Evolutionary conservation across 495 filamentous ascomycete species (phyloP), one percentile per base, ranked within the genome.

Genomic region (Aspergillus sclerotiicarbonarius): DNA sequence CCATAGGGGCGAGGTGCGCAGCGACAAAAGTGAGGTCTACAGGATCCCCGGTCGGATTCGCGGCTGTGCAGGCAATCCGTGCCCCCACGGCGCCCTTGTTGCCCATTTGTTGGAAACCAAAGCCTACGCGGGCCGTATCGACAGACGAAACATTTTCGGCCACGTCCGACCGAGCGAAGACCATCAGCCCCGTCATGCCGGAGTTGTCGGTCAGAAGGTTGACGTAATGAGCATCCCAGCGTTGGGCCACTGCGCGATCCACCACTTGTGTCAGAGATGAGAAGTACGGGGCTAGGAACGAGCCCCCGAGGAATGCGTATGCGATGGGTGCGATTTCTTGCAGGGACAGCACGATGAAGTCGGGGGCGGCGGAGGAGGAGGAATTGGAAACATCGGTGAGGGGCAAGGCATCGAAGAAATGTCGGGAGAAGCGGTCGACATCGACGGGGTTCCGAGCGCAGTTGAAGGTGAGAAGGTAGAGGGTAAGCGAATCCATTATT

Each of bases 81-180:
- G 92, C 78, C 0, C 89, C 94, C 6, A 94, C 90, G 8, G 91
- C 92, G 21, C 92, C 94, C 67, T 98, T 98, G 65, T 96, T 96
- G 5, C 91, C 92, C 90, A 96, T 94, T 32, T 89, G 86, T 53
- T 83, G 83, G 3, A 92, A 50, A 2, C 94, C 94, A 35, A 96
- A 84, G 3, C 94, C 92, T 2, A 91, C 86, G 29, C 87, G 89
- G 3, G 86, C 90, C 12, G 82, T 84, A 54, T 89, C 82, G 4
- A 91, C 71, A 65, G 80, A 78, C 12, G 76, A 68, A 30, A 96
- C 73, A 15, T 75, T 72, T 9, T 74, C 62, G 0, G 77, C 73
- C 15, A 88, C 72, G 31, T 86, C 82, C 31, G 82, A 77, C 46
- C 75, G 73, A 19, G 76, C 80, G 66, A 96, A 97, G 16, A 96